Base-by-base conservation (phyloP, 495 filamentous ascomycete species). In the Glonium stellatum region DNA sequence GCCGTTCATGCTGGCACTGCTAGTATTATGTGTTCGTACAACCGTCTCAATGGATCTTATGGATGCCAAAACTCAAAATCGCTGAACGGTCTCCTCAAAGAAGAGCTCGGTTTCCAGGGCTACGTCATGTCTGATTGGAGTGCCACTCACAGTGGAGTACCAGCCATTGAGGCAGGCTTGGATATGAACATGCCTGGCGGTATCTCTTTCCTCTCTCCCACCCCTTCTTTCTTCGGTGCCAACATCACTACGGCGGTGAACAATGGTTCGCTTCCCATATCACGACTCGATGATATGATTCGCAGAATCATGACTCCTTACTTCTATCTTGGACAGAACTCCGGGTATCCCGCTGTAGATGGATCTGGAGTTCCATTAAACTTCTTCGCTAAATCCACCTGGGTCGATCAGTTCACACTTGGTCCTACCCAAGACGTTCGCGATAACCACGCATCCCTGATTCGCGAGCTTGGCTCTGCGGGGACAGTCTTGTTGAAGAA, bases 401-500 rank as follows among this genome's bases (percentile, higher is more conserved):
- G 46, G 23, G 47, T 53, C 0, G 51, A 66, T 42, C 6, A 60
- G 3, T 64, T 60, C 44, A 27, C 56, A 8, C 57, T 60, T 39
- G 54, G 44, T 54, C 57, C 47, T 31, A 34, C 59, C n/a, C 48
- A 55, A 23, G 76, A 86, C 60, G 83, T 83, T 4, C 80, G 82
- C 18, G 76, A 68, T 13, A 69, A 77, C 53, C 73, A 82, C 71
- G 67, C 70, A 0, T 63, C 66, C 1, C 60, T 81, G 35, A 84
- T 86, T 58, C 76, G 82, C 5, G 69, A 79, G 63, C 78, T 82
- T n/a, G 81, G 77, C 10, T 79, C 81, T 9, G 82, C 79, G 35
- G 79, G 79, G 10, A 79, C 75, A 5, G 84, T 87, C 1, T 62
- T 88, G 35, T 71, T 89, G 0, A 87, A 89, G 72, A 88, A 87